Base-by-base conservation (phyloP, 768 basidiomycete genomes). In the Cyclocybe aegerita region DNA sequence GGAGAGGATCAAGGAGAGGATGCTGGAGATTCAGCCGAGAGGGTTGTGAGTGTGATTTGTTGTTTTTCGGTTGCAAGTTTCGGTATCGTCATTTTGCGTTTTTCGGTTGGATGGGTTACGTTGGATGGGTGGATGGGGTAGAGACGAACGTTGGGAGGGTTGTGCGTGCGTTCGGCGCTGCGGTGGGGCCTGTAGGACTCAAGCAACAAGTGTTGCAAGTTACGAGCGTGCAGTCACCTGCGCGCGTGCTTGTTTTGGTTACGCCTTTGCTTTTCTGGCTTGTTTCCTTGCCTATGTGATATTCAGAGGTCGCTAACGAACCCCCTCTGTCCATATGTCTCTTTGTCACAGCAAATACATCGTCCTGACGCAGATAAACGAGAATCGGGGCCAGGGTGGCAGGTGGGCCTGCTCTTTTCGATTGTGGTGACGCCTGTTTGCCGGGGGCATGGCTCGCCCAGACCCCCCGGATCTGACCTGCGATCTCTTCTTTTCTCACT, bases 381-480 rank as follows among this genome's bases (percentile, higher is more conserved):
- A 91, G 73, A 93, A 93, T 59, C 74, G 81, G 51, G 87, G 88
- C 3, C 90, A 93, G 66, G 91, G 90, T 49, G 89, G 88, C 62
- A 82, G 88, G 90, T 91, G 61, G 65, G 84, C 67, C 30, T 53
- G 42, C 49, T 48, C 52, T 48, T 50, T 43, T 39, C 46, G 42
- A 48, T 52, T 52, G 10, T 48, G 36, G 17, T 35, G 55, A 41
- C 17, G 39, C 34, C 29, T 45, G 14, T 42, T 30, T 50, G 33
- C 43, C 36, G 23, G 23, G 23, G 23, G 23, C 4, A 23, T 23
- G 23, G 23, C 23, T 23, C 23, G 23, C 23, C 23, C 23, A 23
- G 23, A 23, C 23, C 23, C 23, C 23, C 23, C 23, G 23, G 43
- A 56, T 53, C 50, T 56, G 52, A 56, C 46, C 39, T 49, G 15